These are phyloP conservation scores for Verticillium klebahnii DNA, from an alignment of 2,329 filamentous ascomycete genomes.

Conservation along the genomic window DNA sequence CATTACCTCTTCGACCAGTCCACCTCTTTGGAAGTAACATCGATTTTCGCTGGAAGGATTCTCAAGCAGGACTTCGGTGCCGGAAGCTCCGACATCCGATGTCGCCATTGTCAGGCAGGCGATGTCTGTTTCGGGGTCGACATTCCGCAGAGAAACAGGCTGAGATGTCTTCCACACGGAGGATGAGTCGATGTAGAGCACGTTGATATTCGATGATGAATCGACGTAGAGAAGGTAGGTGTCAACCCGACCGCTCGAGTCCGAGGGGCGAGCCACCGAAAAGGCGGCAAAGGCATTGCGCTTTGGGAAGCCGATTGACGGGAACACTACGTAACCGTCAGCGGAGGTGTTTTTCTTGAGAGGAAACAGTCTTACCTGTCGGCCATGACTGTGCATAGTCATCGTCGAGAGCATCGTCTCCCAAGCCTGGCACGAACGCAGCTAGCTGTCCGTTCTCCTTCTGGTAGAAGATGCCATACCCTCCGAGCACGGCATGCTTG, in stretches of 20 bases:
- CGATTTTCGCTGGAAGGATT: neutral
- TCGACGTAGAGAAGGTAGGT: neutral
- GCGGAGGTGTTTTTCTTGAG: too few relatives aligned
- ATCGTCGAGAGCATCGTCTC: neutral
- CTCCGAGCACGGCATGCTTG: constrained; percentile 1
- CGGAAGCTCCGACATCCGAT: neutral
- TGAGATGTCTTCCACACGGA: neutral
- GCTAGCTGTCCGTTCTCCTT: neutral
- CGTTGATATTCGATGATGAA: neutral
- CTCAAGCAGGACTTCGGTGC: neutral
- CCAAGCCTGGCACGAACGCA: neutral
- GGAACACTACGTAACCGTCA: neutral
- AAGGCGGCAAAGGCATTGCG: neutral
- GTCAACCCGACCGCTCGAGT: neutral
- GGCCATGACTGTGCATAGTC: constrained; percentile 3
- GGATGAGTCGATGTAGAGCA: neutral
- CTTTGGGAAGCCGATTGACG: neutral
- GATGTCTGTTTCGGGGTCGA: constrained; percentile 4
- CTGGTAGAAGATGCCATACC: constrained; percentile 2
- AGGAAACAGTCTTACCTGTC: neutral
- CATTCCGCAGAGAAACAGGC: neutral
- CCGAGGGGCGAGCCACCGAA: constrained; percentile 1
- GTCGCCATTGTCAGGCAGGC: constrained; percentile 4
- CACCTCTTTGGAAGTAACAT: constrained; percentile 3
- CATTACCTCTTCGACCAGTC: neutral